Conservation (phyloP, 129 eudicot genomes). For the Pittosporum tobira region DNA sequence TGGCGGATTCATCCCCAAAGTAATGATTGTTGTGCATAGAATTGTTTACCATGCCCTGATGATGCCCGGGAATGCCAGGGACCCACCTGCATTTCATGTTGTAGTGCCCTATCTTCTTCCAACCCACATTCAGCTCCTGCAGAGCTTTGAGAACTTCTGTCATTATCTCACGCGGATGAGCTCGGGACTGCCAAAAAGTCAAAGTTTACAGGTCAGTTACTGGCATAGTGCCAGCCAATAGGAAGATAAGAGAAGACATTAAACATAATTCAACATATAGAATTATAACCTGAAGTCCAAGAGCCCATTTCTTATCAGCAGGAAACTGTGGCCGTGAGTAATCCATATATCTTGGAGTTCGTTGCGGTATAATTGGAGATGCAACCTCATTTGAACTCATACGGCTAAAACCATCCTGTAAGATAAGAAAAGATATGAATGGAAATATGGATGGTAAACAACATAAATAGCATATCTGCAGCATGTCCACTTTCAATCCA, state of each 20-base stretch:
- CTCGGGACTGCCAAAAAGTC: conserved; percentile 44
- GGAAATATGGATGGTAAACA: neutral
- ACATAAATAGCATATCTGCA: neutral
- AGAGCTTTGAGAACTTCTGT: conserved; percentile 59
- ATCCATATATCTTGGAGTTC: conserved; percentile 52
- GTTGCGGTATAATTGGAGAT: conserved; percentile 48
- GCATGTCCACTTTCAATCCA: neutral
- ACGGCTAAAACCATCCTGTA: conserved; percentile 52
- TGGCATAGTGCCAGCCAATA: too few relatives aligned
- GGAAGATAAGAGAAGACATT: conserved; percentile 1
- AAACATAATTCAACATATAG: neutral
- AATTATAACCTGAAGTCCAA: conserved; percentile 73
- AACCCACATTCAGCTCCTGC: conserved; percentile 66
- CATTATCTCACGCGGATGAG: conserved; percentile 68
- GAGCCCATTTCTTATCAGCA: conserved; percentile 95
- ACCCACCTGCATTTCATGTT: conserved; percentile 70
- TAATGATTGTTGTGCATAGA: conserved; percentile 23
- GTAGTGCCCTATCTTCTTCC: conserved; percentile 81
- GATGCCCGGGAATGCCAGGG: conserved; percentile 20
- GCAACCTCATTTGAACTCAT: conserved; percentile 42
- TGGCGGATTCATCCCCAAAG: conserved; percentile 17
- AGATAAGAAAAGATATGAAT: neutral
- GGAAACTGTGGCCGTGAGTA: conserved; percentile 52
- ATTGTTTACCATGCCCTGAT: conserved; percentile 19
- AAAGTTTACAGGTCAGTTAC: too few relatives aligned